Conservation (phyloP, 73 alveolate genomes). For the Uronychia setigera region DNA sequence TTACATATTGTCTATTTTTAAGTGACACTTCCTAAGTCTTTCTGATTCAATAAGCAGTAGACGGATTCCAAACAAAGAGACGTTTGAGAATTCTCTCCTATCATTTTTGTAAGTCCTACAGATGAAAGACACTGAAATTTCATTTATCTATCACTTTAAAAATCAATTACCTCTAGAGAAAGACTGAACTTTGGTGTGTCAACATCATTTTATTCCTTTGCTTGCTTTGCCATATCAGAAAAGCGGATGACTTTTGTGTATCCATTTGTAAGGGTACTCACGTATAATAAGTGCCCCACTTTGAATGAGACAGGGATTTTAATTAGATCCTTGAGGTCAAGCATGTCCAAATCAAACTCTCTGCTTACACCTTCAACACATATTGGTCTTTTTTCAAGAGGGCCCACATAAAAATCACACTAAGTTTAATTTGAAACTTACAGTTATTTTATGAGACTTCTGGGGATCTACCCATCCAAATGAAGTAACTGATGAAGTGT, state of each 20-base stretch:
- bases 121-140: slow-evolving; percentile 40
- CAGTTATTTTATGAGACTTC: not conserved
- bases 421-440: not conserved
- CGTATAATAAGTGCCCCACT: slow-evolving; percentile 7
- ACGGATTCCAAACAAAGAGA: slow-evolving; percentile 25
- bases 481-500: not conserved
- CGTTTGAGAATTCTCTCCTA: slow-evolving; percentile 53
- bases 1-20: slow-evolving; percentile 39
- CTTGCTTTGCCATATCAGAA: slow-evolving; percentile 10
- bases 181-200: not conserved
- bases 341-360: slow-evolving; percentile 11
- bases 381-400: slow-evolving; percentile 5
- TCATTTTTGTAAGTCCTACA: slow-evolving; percentile 9
- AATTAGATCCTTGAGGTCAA: slow-evolving; percentile 11
- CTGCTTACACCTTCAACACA: slow-evolving; percentile 6
- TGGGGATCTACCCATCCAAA: not conserved
- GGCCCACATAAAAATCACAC: slow-evolving; percentile 15
- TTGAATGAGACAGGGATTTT: slow-evolving; percentile 28
- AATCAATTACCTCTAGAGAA: not conserved
- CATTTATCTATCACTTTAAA: slow-evolving; percentile 7
- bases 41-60: slow-evolving; percentile 26
- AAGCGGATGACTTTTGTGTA: slow-evolving; percentile 21
- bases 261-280: slow-evolving; percentile 22
- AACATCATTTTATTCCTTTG: not conserved
- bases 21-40: slow-evolving; percentile 23